Evolutionary conservation across 2,329 filamentous ascomycete species (phyloP).

Genomic region (Colletotrichum neosansevieriae): DNA sequence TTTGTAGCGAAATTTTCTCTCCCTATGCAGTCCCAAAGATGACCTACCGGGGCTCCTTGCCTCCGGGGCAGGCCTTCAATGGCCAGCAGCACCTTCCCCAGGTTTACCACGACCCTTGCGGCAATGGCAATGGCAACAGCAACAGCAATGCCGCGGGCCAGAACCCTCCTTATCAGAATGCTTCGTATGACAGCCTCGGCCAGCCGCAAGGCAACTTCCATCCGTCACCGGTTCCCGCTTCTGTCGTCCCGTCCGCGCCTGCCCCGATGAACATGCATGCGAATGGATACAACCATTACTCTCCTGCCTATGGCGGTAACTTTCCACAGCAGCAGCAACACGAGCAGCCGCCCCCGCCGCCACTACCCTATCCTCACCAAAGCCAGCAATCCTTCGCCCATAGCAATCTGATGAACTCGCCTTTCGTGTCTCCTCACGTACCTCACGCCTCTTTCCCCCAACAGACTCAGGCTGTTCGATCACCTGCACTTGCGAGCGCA

Average conservation of each 20-base stretch:
- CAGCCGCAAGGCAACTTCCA: slow-evolving; percentile 47
- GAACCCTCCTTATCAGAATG: slow-evolving; percentile 41
- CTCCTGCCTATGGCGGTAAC: slow-evolving; percentile 41
- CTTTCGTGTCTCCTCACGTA: slow-evolving; percentile 30
- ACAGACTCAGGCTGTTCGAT: slow-evolving; percentile 21
- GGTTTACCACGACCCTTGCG: slow-evolving; percentile 30
- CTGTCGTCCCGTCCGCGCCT: slow-evolving; percentile 44
- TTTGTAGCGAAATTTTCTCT: slow-evolving; percentile 32
- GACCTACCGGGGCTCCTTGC: slow-evolving; percentile 54
- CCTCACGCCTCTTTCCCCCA: slow-evolving; percentile 31
- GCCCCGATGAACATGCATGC: slow-evolving; percentile 42
- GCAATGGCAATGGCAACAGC: slow-evolving; percentile 25
- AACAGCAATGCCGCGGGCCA: slow-evolving; percentile 41
- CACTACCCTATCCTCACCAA: slow-evolving; percentile 22
- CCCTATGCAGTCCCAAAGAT: slow-evolving; percentile 46
- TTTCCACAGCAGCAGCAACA: slow-evolving; percentile 47
- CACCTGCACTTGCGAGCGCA: slow-evolving; percentile 25
- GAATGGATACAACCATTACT: slow-evolving; percentile 39
- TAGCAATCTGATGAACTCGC: slow-evolving; percentile 26
- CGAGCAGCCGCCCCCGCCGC: slow-evolving; percentile 43
- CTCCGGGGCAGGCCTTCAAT: slow-evolving; percentile 54
- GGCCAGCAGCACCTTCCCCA: slow-evolving; percentile 49
- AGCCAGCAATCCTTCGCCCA: slow-evolving; percentile 29
- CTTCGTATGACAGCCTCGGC: slow-evolving; percentile 37
- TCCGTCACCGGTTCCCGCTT: slow-evolving; percentile 45